Evolutionary conservation across 2,329 filamentous ascomycete species (phyloP), one percentile per base, ranked within the genome.

Genomic region (Penicillium brasilianum): DNA sequence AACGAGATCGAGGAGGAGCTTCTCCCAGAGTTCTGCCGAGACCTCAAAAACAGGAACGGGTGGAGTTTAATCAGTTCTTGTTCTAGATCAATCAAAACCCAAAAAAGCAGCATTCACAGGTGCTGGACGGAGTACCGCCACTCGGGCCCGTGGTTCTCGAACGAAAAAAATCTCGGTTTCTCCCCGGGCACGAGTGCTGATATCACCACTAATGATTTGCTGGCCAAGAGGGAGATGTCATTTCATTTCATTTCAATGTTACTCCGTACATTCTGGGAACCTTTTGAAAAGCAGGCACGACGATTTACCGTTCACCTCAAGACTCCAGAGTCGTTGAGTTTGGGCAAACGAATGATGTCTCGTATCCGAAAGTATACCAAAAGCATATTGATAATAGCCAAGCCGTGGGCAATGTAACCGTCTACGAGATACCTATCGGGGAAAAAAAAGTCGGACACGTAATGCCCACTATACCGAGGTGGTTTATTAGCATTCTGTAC

Each of bases 31-130:
- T 39, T 39, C 9, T 30, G 34, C 60, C 43, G 53, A 60, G 41
- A 43, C 32, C 22, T n/a, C 8, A 9, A 41, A 30, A 55, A 6
- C n/a, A 55, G 50, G 25, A 52, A 56, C 53, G 25, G 18, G 60
- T 64, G 62, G 62, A 60, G 50, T 37, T 34, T 49, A 25, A 14
- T 36, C 16, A 32, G n/a, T 32, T 54, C 55, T 49, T 51, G 22
- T 56, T 46, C 58, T 41, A 59, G 37, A 50, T 51, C 22, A 34
- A 50, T 32, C 39, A 51, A 49, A 39, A 37, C 37, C 18, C n/a
- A n/a, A n/a, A 37, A 34, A 46, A 16, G n/a, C 25, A 10, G 30
- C 13, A 46, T 54, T 25, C 16, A 18, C n/a, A 25, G 9, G 28
- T 3, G 41, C 18, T 16, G 46, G n/a, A n/a, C n/a, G n/a, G n/a